These are phyloP conservation scores for Thuja plicata DNA, from an alignment of 83 land plant species.

Conservation along the genomic window DNA sequence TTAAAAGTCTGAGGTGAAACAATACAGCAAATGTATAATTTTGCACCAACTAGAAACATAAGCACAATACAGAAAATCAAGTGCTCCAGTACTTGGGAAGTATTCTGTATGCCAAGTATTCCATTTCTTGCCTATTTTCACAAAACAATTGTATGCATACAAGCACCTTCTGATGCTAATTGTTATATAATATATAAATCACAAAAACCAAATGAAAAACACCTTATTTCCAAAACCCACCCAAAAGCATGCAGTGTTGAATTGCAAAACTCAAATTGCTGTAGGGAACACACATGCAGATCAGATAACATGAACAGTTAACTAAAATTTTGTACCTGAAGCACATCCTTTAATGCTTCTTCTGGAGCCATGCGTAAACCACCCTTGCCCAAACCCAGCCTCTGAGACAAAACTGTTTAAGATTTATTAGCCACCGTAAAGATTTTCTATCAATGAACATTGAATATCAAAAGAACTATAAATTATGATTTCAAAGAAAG, in stretches of 20 bases:
- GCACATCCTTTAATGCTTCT: conserved; percentile 73
- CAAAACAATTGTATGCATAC: background rate
- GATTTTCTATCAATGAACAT: conserved; percentile 5
- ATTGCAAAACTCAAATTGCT: background rate
- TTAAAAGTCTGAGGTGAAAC: no score
- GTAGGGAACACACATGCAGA: background rate
- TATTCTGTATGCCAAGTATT: background rate
- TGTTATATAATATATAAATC: background rate
- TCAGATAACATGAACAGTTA: background rate
- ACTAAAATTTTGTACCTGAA: conserved; percentile 48
- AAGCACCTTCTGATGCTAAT: background rate
- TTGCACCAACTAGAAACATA: background rate
- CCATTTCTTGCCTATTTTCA: background rate
- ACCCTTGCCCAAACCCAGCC: conserved; percentile 92
- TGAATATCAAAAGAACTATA: conserved; percentile 5
- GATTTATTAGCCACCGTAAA: background rate
- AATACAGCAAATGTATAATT: background rate
- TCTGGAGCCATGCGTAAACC: conserved; percentile 93
- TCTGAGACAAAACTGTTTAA: conserved; percentile 71
- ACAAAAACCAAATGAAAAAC: background rate
- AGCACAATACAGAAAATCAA: background rate
- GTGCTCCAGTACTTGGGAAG: background rate
- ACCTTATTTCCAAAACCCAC: background rate
- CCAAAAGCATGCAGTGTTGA: background rate
- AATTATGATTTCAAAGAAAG: background rate